Conservation (phyloP, 2,329 filamentous ascomycete genomes). For the Tolypocladium nubicola region DNA sequence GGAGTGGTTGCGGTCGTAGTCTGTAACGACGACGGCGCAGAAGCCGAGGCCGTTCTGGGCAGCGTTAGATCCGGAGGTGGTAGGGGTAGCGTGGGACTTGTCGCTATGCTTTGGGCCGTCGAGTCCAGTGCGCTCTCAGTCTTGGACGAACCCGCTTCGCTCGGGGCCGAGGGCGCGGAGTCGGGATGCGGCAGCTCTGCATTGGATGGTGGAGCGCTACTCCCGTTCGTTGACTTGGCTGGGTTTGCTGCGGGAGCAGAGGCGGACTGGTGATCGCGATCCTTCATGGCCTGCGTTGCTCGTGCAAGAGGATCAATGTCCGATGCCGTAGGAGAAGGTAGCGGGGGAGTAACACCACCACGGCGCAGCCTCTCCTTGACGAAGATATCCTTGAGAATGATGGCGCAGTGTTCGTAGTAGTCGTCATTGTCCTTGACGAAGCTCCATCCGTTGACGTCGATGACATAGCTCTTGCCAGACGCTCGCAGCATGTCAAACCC, state of each 20-base stretch:
- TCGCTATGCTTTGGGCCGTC: conserved; percentile 22
- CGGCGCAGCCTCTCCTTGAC: conserved; percentile 63
- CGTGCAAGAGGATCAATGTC: conserved; percentile 31
- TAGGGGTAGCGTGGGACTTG: conserved; percentile 23
- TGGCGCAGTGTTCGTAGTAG: conserved; percentile 87
- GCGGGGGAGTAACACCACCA: conserved; percentile 47
- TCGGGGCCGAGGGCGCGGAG: conserved; percentile 10
- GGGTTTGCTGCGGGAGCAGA: conserved; percentile 7
- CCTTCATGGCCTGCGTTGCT: conserved; percentile 22
- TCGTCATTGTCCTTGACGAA: conserved; percentile 99
- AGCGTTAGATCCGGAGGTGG: conserved; percentile 18
- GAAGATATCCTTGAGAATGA: conserved; percentile 81
- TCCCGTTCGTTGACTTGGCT: conserved; percentile 18
- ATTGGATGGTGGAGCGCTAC: conserved; percentile 4
- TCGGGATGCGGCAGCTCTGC: conserved; percentile 16
- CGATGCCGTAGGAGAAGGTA: conserved; percentile 35
- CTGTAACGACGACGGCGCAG: conserved; percentile 26
- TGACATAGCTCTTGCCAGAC: conserved; percentile 86
- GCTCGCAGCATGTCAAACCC: conserved; percentile 90
- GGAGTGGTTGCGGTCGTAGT: conserved; percentile 16
- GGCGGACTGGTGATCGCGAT: conserved; percentile 23
- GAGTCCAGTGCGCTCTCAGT: conserved; percentile 19
- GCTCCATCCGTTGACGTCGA: conserved; percentile 98
- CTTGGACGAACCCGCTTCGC: conserved; percentile 20
- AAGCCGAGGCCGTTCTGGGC: conserved; percentile 16